Evolutionary conservation across 129 eudicot genomes (phyloP).

Genomic region (Flaveria linearis): DNA sequence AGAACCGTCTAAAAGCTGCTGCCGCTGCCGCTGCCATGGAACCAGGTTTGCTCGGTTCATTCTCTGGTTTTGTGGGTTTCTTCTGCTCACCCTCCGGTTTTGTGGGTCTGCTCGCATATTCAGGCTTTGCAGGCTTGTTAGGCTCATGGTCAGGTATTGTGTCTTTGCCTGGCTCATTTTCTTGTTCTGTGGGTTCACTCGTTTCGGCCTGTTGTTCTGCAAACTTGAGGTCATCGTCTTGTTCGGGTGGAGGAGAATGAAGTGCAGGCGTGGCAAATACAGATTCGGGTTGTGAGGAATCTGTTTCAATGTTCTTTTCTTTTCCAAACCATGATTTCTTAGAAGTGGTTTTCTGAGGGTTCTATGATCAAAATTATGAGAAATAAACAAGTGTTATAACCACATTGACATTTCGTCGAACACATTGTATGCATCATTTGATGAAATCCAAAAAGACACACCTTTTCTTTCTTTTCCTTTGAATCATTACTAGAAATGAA

Average conservation of each 20-base stretch:
- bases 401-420: conserved; percentile 8
- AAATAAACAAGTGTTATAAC: conserved; percentile 4
- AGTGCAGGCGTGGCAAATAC: conserved; percentile 36
- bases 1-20: conserved; percentile 45
- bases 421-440: not conserved
- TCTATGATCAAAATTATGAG: conserved; percentile 14
- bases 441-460: not conserved
- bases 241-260: conserved; percentile 30
- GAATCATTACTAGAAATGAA: conserved; percentile 9
- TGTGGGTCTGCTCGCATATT: conserved; percentile 8
- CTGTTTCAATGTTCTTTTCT: conserved; percentile 38
- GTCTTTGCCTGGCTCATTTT: conserved; percentile 1
- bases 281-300: conserved; percentile 33
- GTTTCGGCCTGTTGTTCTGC: conserved; percentile 18
- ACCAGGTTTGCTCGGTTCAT: conserved; percentile 32
- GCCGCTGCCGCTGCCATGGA: conserved; percentile 51
- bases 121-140: conserved; percentile 3
- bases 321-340: conserved; percentile 44
- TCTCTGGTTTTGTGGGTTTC: conserved; percentile 23
- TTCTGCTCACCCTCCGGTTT: conserved; percentile 18
- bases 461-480: conserved; percentile 13
- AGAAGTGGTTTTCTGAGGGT: conserved; percentile 37
- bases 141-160: not conserved
- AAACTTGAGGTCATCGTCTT: conserved; percentile 33
- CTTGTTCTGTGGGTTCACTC: conserved; percentile 28